Evolutionary conservation across 2,329 filamentous ascomycete species (phyloP), one percentile per base, ranked within the genome.

Genomic region (Paecilomyces sp.): DNA sequence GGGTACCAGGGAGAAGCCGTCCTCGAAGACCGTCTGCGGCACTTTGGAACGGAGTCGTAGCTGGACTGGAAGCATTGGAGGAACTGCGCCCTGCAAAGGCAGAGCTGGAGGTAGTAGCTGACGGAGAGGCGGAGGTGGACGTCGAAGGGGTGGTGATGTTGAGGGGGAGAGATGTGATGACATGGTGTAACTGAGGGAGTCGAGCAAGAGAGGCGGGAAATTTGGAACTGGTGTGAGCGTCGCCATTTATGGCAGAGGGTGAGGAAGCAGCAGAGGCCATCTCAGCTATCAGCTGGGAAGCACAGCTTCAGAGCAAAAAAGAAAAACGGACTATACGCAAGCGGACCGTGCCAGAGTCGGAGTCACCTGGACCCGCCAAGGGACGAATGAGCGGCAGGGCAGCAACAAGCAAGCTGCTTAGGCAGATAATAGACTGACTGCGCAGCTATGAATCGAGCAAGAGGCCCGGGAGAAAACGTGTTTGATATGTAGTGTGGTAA

Each of bases 341-440:
- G 68, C 69, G 65, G 70, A 68, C 63, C 65, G 70, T 68, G 67
- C 66, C 67, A 73, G 69, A 64, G 60, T 67, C 60, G 61, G 67
- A 75, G 72, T 75, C 73, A 75, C 73, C 72, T 73, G 73, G 72
- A 75, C 72, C 68, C 67, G 64, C 62, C 61, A 60, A 68, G 68
- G 66, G 67, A 66, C 69, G 67, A 74, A 70, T 70, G 62, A 67
- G 65, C 65, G 68, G 60, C 62, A 67, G 67, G 63, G 63, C 63
- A 63, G 58, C 30, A 61, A 65, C 66, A 66, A 68, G 69, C 67
- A 63, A 65, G 65, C 63, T 61, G 51, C 51, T 30, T 53, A 63
- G 65, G 66, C 64, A 69, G 66, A 65, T 64, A 65, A 65, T 65
- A 66, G 60, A 64, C 58, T 64, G 62, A 62, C 57, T 60, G 59